A percentile compares a stretch with the other conserved stretches of the same genome.
phyloP scores from a whole-genome alignment of 225 moss, liverwort and hornwort species.

The Straminergon stramineum region DNA sequence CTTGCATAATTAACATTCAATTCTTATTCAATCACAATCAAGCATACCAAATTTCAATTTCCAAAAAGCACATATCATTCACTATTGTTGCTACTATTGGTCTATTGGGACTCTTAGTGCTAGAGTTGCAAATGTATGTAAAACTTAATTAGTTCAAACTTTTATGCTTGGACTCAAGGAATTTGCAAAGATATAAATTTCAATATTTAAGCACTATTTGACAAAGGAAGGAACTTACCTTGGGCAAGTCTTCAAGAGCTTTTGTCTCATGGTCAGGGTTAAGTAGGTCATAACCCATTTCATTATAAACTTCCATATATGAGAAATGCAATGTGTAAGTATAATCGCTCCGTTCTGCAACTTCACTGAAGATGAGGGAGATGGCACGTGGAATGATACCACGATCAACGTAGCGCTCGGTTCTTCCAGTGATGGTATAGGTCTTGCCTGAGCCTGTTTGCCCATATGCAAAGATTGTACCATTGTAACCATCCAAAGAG shows the following conservation, averaged over 20 bases:
- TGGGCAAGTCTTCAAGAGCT: constrained; percentile 74
- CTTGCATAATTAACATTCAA: no score
- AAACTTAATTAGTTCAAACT: no score
- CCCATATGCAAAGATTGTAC: constrained; percentile 83
- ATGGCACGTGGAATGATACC: constrained; percentile 78
- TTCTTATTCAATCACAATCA: no score
- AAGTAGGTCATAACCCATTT: constrained; percentile 71
- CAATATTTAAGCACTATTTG: not conserved
- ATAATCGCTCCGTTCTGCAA: constrained; percentile 53
- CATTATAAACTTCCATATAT: constrained; percentile 69
- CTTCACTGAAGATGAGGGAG: constrained; percentile 62
- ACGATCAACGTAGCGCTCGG: constrained; percentile 60
- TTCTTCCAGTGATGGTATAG: constrained; percentile 70
- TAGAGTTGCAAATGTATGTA: not conserved
- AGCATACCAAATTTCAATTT: no score
- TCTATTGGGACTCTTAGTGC: not conserved
- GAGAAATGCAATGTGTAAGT: constrained; percentile 67
- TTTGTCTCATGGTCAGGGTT: constrained; percentile 84
- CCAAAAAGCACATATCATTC: not conserved
- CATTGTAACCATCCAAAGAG: constrained; percentile 81
- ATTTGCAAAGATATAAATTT: not conserved
- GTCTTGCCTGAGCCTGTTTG: constrained; percentile 88
- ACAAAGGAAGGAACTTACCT: constrained; percentile 15
- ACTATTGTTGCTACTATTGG: not conserved
- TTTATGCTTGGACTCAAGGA: not conserved